Base-by-base conservation (phyloP, 108 stramenopile species). In the Chaetoceros muelleri region DNA sequence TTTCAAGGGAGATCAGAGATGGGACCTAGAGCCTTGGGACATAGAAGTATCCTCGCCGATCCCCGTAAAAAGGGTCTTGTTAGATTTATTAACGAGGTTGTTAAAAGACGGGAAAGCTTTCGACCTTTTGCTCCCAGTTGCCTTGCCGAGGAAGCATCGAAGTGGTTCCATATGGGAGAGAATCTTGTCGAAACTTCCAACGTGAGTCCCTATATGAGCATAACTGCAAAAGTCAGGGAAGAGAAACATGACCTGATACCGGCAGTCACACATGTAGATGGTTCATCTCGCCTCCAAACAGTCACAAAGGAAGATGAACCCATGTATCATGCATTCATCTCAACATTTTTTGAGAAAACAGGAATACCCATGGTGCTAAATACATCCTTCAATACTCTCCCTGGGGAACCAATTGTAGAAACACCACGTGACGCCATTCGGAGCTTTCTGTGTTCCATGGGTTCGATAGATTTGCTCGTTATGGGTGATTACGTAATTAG, bases 341-440 rank as follows among this genome's bases (percentile, higher is more conserved):
- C 66, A 28, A 78, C 79, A 24, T 96, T 96, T 69, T 84, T 64
- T 54, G 62, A 78, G 40, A 29, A 73, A 18, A 95, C 95, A 0
- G 97, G 95, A 19, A 85, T 96, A 0, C 95, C 97, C 13, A 89
- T 98, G 89, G 85, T 98, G 2, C 71, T 98, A 34, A 96, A 98
- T 53, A 98, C 97, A 8, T 84, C 81, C 24, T 96, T 98, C 87
- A 98, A 96, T 62, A 89, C 89, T 3, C 58, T 90, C 7, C 84
- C 81, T 30, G 71, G 82, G 17, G 93, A 95, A 57, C 97, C 97
- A 7, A 95, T 98, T 48, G 95, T 95, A 13, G 94, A 98, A 61
- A 90, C 72, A 22, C 95, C 97, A 18, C 29, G 58, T 18, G 79
- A 94, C 62, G 93, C 85, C 3, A 80, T 94, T 26, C 70, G 80